A percentile compares a stretch with the other conserved stretches of the same genome.
Evolutionary conservation across 768 basidiomycete genomes (phyloP).

Genomic region (Lactifluus rugatus): DNA sequence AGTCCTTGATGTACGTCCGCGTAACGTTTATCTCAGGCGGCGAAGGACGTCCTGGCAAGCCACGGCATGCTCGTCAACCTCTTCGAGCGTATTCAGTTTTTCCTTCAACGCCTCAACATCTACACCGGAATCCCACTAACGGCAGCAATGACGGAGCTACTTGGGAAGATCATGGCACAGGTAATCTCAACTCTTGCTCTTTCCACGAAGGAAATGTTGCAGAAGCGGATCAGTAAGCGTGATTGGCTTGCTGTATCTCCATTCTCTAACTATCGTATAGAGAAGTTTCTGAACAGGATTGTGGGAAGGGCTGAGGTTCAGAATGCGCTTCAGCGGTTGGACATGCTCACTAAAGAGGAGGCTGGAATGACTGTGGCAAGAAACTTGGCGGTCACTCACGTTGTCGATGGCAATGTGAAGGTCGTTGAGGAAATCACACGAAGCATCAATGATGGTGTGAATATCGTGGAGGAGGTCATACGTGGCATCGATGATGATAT

Average conservation of each 20-base stretch:
- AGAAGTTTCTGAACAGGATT: neutral
- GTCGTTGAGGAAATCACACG: neutral
- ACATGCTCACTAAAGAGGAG: neutral
- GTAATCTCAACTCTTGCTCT: neutral
- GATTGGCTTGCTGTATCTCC: too few species aligned
- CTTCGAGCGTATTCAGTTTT: neutral
- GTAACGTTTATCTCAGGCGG: neutral
- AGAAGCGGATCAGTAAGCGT: neutral
- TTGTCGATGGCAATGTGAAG: neutral
- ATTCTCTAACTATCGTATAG: neutral
- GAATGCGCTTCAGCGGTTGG: neutral
- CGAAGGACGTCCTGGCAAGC: neutral
- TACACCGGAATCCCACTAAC: neutral
- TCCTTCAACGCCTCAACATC: neutral
- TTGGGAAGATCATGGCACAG: neutral
- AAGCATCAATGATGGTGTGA: neutral
- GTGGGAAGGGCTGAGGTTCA: neutral
- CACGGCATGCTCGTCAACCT: neutral
- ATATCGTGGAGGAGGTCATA: neutral
- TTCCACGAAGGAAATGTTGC: neutral
- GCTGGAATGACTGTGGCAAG: neutral
- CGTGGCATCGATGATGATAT: neutral
- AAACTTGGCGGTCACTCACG: neutral
- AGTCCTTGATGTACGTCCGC: neutral
- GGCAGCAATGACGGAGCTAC: neutral